Percentiles rank a stretch among this genome's conserved stretches.
Conservation (phyloP, 2,329 filamentous ascomycete genomes). For the Sodiomyces alkalinus region DNA sequence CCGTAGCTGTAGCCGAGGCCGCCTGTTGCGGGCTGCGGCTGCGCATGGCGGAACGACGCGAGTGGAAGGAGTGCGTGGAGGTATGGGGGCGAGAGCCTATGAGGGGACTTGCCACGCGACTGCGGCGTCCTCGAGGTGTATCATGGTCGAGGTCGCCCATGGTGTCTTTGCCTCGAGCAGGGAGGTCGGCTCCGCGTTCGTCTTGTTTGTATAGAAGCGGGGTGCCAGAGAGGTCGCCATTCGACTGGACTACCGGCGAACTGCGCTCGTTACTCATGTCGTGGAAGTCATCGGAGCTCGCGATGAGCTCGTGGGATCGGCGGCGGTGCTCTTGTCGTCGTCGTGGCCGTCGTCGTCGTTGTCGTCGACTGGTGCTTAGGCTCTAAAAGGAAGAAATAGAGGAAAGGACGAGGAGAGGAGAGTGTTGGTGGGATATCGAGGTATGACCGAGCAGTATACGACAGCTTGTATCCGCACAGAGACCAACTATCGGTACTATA, state of each 20-base stretch:
- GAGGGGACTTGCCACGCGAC: slow-evolving; percentile 6
- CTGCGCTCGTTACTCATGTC: slow-evolving; percentile 28
- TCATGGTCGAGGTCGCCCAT: slow-evolving; percentile 12
- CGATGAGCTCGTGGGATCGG: too few relatives aligned
- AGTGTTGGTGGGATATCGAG: too few relatives aligned
- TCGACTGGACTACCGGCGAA: slow-evolving; percentile 28
- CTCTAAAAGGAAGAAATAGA: too few relatives aligned
- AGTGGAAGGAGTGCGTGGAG: slow-evolving; percentile 12
- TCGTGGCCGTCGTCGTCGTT: too few relatives aligned
- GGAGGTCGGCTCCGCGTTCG: slow-evolving; percentile 13
- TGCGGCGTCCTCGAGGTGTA: slow-evolving; percentile 8
- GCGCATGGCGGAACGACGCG: slow-evolving; percentile 52
- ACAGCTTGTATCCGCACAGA: too few relatives aligned
- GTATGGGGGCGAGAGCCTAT: slow-evolving; percentile 6
- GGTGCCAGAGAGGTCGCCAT: slow-evolving; percentile 27
- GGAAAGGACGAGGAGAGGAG: too few relatives aligned
- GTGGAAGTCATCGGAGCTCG: too few relatives aligned
- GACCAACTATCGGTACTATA: too few relatives aligned
- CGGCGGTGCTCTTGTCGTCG: too few relatives aligned
- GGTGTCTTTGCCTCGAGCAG: slow-evolving; percentile 7
- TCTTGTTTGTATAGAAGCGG: slow-evolving; percentile 23
- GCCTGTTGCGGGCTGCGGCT: slow-evolving; percentile 56
- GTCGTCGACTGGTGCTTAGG: too few relatives aligned
- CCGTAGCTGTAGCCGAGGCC: slow-evolving; percentile 27
- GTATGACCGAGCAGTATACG: too few relatives aligned